Conservation (phyloP, 2,329 filamentous ascomycete genomes). For the Xylariaceae sp. region DNA sequence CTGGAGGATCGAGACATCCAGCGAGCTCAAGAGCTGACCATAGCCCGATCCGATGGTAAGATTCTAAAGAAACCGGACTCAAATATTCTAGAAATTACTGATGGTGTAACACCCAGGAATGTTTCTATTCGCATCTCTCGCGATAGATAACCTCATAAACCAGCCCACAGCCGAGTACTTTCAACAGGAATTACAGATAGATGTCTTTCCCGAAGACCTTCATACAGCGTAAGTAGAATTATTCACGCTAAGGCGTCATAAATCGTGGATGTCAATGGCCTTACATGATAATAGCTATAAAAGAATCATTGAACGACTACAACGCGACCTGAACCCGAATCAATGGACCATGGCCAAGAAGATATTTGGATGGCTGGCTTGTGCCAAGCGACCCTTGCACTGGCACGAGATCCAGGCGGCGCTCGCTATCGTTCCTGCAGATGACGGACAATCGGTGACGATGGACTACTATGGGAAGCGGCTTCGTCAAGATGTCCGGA, state of each 20-base stretch:
- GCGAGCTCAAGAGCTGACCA: not conserved
- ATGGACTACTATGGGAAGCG: conserved; percentile 30
- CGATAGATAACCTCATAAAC: conserved; percentile 37
- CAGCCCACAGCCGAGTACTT: conserved; percentile 31
- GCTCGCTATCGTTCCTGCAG: conserved; percentile 35
- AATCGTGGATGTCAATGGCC: no score
- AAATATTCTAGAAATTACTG: not conserved
- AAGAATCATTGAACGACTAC: conserved; percentile 35
- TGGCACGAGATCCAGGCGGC: conserved; percentile 50
- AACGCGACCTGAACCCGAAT: conserved; percentile 14
- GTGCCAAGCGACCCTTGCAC: conserved; percentile 47
- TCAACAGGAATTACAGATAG: conserved; percentile 20
- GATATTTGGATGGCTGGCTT: conserved; percentile 49
- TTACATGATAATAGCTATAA: conserved; percentile 38
- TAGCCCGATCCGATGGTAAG: conserved; percentile 10
- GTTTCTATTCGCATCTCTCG: conserved; percentile 43
- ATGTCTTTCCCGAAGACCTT: conserved; percentile 1
- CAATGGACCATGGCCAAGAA: conserved; percentile 36
- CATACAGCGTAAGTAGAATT: conserved; percentile 3
- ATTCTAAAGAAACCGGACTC: not conserved
- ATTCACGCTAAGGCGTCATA: no score
- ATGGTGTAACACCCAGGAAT: conserved; percentile 30
- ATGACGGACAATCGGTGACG: conserved; percentile 11
- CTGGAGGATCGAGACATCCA: conserved; percentile 3
- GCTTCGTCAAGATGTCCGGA: conserved; percentile 38